These are phyloP conservation scores for Thermothielavioides terrestris DNA, from an alignment of 495 filamentous ascomycete species.

Conservation along the genomic window DNA sequence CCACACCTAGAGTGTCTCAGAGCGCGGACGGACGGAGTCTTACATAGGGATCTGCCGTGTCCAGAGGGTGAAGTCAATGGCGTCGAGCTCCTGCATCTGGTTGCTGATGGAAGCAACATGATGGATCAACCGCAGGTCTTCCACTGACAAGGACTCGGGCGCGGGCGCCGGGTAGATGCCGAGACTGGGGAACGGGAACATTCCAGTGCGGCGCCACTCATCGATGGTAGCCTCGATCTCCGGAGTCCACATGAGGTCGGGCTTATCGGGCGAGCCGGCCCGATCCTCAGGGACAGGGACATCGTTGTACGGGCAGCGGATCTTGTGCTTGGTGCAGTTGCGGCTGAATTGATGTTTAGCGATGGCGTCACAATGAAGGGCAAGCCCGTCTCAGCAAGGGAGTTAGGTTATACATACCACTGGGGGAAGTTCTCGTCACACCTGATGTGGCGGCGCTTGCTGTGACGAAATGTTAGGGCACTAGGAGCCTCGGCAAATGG, in stretches of 20 bases:
- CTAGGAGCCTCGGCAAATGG: background rate
- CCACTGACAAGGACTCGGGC: conserved; percentile 56
- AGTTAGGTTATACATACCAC: conserved; percentile 55
- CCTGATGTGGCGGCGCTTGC: conserved; percentile 90
- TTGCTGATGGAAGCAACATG: conserved; percentile 81
- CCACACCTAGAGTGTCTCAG: background rate
- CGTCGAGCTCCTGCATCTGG: conserved; percentile 65
- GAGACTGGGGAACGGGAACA: conserved; percentile 80
- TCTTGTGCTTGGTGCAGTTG: conserved; percentile 98
- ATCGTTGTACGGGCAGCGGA: conserved; percentile 95
- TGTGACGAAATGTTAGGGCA: conserved; percentile 20
- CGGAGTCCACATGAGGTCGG: conserved; percentile 74
- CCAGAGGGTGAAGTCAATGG: conserved; percentile 81
- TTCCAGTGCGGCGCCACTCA: conserved; percentile 71
- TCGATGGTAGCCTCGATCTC: conserved; percentile 74
- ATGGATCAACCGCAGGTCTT: conserved; percentile 81
- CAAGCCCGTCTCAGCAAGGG: too few species aligned
- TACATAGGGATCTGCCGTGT: conserved; percentile 87
- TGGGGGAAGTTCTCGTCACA: conserved; percentile 97
- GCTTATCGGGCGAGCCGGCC: conserved; percentile 56
- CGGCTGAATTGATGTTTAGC: conserved; percentile 53
- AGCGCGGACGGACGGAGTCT: conserved; percentile 32
- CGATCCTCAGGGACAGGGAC: conserved; percentile 56
- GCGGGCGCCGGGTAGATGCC: conserved; percentile 59
- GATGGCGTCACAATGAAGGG: too few species aligned